phyloP scores from a whole-genome alignment of 305 asterid genomes.

The Fraxinus floribunda region DNA sequence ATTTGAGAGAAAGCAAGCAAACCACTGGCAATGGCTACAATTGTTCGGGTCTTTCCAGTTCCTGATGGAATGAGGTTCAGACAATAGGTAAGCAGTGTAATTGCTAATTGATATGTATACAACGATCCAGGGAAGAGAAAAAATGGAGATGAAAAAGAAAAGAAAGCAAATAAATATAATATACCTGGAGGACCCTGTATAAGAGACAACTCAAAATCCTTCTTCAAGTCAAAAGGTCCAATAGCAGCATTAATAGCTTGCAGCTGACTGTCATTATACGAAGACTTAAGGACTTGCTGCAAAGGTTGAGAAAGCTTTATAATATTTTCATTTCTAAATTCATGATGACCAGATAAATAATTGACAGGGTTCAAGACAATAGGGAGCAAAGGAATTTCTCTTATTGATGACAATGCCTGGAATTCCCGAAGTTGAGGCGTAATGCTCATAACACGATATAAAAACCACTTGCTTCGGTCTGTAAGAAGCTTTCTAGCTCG shows the following conservation, averaged over 20 bases:
- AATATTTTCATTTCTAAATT: conserved; percentile 48
- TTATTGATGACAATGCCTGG: conserved; percentile 90
- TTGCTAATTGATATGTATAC: conserved; percentile 4
- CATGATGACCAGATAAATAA: conserved; percentile 43
- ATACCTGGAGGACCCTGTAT: conserved; percentile 99
- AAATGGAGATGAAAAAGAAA: neutral
- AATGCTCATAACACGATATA: conserved; percentile 83
- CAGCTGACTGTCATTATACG: conserved; percentile 82
- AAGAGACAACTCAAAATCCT: conserved; percentile 72
- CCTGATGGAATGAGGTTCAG: conserved; percentile 48
- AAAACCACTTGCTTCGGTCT: conserved; percentile 91
- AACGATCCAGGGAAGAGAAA: conserved; percentile 17
- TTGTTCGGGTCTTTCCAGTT: conserved; percentile 94
- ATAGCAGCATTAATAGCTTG: conserved; percentile 80
- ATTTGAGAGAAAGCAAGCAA: conserved; percentile 67
- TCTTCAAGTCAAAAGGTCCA: conserved; percentile 61
- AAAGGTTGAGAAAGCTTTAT: conserved; percentile 59
- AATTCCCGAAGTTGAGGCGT: conserved; percentile 98
- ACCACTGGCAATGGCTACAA: conserved; percentile 84
- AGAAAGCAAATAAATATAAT: conserved; percentile 26
- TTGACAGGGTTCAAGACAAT: conserved; percentile 75
- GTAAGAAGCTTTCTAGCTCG: conserved; percentile 76
- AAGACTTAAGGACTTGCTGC: conserved; percentile 64
- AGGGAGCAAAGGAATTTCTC: conserved; percentile 85
- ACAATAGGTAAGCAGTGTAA: conserved; percentile 19